Evolutionary conservation across 2,329 filamentous ascomycete genomes (phyloP).

Genomic region (Furcasterigmium furcatum): DNA sequence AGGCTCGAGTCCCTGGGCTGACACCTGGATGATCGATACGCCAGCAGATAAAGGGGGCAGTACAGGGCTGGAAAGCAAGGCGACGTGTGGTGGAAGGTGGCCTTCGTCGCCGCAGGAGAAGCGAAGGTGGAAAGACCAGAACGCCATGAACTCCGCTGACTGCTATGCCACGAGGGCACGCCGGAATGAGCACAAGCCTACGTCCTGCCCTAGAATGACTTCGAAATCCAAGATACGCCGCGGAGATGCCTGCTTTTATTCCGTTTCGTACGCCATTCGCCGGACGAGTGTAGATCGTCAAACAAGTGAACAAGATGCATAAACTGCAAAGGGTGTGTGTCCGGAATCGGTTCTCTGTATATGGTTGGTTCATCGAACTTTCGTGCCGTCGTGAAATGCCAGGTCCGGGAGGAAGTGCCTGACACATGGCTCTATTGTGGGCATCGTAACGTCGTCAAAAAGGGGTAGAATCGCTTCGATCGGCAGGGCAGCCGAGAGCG

Average conservation of each 20-base stretch:
- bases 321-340: not conserved
- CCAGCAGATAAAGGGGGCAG: no score
- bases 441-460: not conserved
- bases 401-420: not conserved
- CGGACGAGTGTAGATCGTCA: slow-evolving; percentile 6
- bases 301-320: slow-evolving; percentile 5
- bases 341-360: slow-evolving; percentile 1
- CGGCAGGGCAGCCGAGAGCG: slow-evolving; percentile 4
- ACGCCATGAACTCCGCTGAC: no score
- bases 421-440: not conserved
- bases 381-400: not conserved
- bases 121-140: no score
- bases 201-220: not conserved
- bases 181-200: no score
- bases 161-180: no score
- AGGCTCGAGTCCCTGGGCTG: no score
- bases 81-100: no score
- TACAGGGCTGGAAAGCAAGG: no score
- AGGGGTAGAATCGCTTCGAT: not conserved
- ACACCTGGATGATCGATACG: no score
- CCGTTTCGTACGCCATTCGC: slow-evolving; percentile 15
- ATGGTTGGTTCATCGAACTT: not conserved
- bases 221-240: slow-evolving; percentile 1
- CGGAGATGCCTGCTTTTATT: slow-evolving; percentile 3
- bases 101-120: no score